phyloP scores from a whole-genome alignment of 202 grass and related monocot species.

The Setaria viridis region DNA sequence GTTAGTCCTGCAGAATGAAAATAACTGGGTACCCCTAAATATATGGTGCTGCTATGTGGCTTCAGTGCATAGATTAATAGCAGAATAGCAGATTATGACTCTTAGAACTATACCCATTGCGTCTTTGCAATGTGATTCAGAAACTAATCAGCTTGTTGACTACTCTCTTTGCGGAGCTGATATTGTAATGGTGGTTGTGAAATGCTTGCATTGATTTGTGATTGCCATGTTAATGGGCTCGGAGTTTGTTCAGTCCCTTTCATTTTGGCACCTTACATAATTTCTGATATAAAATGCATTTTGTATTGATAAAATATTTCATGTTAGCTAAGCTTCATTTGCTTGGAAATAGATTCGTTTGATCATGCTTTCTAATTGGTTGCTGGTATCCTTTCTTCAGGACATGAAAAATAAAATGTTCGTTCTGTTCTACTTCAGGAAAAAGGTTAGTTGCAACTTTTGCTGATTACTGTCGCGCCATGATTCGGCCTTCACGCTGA shows the following conservation, averaged over 20 bases:
- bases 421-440: conserved; percentile 90
- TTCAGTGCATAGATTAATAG: conserved; percentile 26
- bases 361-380: conserved; percentile 21
- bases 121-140: conserved; percentile 1
- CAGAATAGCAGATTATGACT: neutral
- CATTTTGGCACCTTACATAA: neutral
- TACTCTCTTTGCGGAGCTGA: neutral
- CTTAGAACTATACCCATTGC: neutral
- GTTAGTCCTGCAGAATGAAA: neutral
- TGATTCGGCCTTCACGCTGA: conserved; percentile 12
- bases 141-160: conserved; percentile 10
- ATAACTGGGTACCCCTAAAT: conserved; percentile 5
- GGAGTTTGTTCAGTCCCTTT: conserved; percentile 14
- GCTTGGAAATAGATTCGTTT: neutral
- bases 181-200: neutral
- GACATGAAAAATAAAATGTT: conserved; percentile 96
- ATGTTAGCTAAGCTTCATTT: neutral
- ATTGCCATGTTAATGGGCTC: neutral
- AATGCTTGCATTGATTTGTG: conserved; percentile 4
- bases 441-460: conserved; percentile 61
- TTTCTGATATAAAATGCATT: neutral
- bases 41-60: neutral
- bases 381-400: conserved; percentile 53
- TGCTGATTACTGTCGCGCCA: neutral
- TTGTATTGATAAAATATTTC: neutral